Evolutionary conservation across 257 asterid species (phyloP).

Genomic region (Penstemon barbatus): DNA sequence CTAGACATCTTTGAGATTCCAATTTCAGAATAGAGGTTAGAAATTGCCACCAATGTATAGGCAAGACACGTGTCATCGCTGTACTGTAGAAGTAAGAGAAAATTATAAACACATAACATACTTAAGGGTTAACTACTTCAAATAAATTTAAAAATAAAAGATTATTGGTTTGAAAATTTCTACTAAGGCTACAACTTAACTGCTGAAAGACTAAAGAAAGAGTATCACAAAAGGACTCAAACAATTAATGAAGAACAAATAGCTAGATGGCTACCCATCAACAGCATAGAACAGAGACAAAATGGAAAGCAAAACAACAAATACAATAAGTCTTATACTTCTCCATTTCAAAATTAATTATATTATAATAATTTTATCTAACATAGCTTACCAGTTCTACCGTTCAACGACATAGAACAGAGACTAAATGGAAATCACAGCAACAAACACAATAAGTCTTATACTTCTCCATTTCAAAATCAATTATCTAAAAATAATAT

Average conservation of each 20-base stretch:
- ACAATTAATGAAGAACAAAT: not conserved
- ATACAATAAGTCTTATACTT: conserved; percentile 7
- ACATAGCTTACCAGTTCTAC: not conserved
- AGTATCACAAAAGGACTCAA: not conserved
- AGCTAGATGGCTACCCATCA: conserved; percentile 1
- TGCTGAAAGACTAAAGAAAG: conserved; percentile 18
- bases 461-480: conserved; percentile 7
- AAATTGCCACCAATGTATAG: conserved; percentile 79
- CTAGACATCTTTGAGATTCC: conserved; percentile 76
- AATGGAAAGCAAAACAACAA: not conserved
- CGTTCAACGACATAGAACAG: conserved; percentile 1
- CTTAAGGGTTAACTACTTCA: conserved; percentile 1
- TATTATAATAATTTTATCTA: not conserved
- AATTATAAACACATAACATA: conserved; percentile 16
- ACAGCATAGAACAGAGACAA: not conserved
- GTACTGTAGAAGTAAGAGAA: conserved; percentile 54
- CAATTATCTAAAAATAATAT: not conserved
- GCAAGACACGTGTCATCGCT: conserved; percentile 92
- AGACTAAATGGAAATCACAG: not conserved
- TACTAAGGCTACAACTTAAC: conserved; percentile 11
- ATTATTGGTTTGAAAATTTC: not conserved
- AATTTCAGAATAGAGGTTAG: conserved; percentile 78
- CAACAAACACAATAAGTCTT: conserved; percentile 2
- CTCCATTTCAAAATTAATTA: not conserved
- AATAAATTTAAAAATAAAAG: not conserved